These are phyloP conservation scores for Ophiocordyceps camponoti-floridani DNA, from an alignment of 2,329 filamentous ascomycete species.

Conservation along the genomic window DNA sequence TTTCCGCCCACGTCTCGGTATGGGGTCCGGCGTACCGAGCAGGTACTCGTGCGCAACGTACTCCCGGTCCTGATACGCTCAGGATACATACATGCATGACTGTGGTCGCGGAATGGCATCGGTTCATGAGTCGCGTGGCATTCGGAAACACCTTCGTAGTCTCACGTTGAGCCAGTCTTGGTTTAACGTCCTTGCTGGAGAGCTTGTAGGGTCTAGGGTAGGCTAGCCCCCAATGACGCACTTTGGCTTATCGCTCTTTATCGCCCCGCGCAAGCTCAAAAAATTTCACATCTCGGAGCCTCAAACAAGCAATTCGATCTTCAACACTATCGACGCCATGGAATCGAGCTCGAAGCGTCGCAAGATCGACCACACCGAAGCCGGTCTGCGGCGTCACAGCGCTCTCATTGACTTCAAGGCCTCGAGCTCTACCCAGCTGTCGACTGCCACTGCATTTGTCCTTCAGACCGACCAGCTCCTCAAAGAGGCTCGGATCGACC, in stretches of 20 bases:
- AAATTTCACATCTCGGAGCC: neutral
- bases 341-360: slow-evolving; percentile 28
- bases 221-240: neutral
- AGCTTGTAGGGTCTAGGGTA: neutral
- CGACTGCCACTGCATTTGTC: slow-evolving; percentile 35
- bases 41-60: neutral
- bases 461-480: slow-evolving; percentile 42
- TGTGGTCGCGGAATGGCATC: neutral
- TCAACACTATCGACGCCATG: slow-evolving; percentile 13
- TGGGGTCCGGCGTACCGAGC: neutral
- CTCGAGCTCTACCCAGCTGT: slow-evolving; percentile 19
- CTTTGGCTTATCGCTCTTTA: slow-evolving; percentile 8
- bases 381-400: slow-evolving; percentile 14
- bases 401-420: slow-evolving; percentile 22
- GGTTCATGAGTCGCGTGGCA: neutral
- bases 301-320: neutral
- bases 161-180: neutral
- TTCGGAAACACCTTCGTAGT: neutral
- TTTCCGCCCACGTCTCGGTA: neutral
- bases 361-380: slow-evolving; percentile 24
- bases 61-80: neutral
- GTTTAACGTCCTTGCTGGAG: too few species aligned
- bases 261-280: slow-evolving; percentile 7
- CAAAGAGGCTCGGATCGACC: slow-evolving; percentile 34
- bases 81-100: neutral